Evolutionary conservation across 371 early-diverging fungal genomes (phyloP), one percentile per base, ranked within the genome.

Genomic region (Mucor velutinosus): DNA sequence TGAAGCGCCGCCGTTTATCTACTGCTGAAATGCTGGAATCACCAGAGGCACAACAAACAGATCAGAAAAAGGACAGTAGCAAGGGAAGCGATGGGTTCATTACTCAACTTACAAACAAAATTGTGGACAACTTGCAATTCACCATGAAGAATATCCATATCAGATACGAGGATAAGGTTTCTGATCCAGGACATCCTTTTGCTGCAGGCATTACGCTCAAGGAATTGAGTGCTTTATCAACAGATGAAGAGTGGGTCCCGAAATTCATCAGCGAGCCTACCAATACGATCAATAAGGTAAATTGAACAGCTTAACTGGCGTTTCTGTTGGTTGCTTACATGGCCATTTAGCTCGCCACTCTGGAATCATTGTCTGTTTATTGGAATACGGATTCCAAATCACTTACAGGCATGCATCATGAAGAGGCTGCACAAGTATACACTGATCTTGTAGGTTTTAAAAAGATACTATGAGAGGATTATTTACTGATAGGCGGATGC

Each of bases 141-240:
- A 85, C 89, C n/a, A 92, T 96, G 76, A 88, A 88, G 58, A 92
- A 93, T 75, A 93, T 96, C 35, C 95, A 95, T 72, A 82, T 96
- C 66, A 80, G 94, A 11, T 96, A 92, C 68, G 94, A 93, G 70
- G 96, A 96, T 74, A 74, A 78, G 11, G 64, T 86, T 55, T 90
- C 89, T 35, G 83, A 85, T 74, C 87, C 88, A 3, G 82, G 86
- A 41, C 83, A 82, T 55, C 89, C 89, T 47, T 92, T 94, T 73
- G 85, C 92, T 0, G 85, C 90, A 17, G 96, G 95, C 15, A 75
- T 94, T 41, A 94, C 94, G 0, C 77, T 95, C 6, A 82, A 86
- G 33, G 93, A 92, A 57, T 81, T 95, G 17, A 92, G 93, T 25
- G 94, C 92, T 2, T 86, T 93, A 10, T 94, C 95, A 0, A 93